Conservation (phyloP, 495 filamentous ascomycete species). For the Aspergillus carlsbadensis region DNA sequence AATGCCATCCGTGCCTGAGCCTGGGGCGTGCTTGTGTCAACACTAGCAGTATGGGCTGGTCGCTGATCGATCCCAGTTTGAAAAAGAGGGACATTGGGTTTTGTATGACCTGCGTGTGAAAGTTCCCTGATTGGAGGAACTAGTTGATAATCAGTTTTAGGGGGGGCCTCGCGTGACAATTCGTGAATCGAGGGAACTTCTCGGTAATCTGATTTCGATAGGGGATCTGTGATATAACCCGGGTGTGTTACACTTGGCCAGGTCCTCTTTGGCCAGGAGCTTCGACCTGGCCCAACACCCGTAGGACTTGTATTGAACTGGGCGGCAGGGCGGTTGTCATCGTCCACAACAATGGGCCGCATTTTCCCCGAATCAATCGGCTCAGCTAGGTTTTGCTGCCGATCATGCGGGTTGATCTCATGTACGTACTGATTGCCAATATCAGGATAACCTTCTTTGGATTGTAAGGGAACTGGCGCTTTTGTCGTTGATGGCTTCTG, state of each 20-base stretch:
- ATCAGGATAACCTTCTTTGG: conserved; percentile 71
- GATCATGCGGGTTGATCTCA: conserved; percentile 51
- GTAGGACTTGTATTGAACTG: conserved; percentile 44
- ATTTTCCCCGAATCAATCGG: conserved; percentile 41
- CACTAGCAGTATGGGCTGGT: conserved; percentile 26
- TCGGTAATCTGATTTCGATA: conserved; percentile 40
- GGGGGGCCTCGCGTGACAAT: conserved; percentile 37
- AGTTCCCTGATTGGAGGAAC: conserved; percentile 46
- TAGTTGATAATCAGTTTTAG: conserved; percentile 43
- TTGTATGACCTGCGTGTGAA: conserved; percentile 35
- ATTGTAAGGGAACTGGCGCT: conserved; percentile 75
- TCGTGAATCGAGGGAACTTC: conserved; percentile 47
- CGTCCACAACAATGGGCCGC: conserved; percentile 45
- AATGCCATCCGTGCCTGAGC: conserved; percentile 47
- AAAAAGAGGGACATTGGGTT: conserved; percentile 37
- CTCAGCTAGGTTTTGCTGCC: conserved; percentile 34
- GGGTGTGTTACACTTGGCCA: conserved; percentile 36
- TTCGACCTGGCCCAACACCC: conserved; percentile 29
- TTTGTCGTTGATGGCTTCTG: conserved; percentile 60
- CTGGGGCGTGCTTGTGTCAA: conserved; percentile 45
- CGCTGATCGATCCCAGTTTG: conserved; percentile 39
- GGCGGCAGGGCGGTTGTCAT: conserved; percentile 36
- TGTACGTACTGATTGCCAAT: conserved; percentile 44
- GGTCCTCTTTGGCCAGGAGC: conserved; percentile 41
- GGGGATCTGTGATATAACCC: conserved; percentile 36